Evolutionary conservation across 2,329 filamentous ascomycete species (phyloP).

Genomic region (Sarocladiaceae sp.): DNA sequence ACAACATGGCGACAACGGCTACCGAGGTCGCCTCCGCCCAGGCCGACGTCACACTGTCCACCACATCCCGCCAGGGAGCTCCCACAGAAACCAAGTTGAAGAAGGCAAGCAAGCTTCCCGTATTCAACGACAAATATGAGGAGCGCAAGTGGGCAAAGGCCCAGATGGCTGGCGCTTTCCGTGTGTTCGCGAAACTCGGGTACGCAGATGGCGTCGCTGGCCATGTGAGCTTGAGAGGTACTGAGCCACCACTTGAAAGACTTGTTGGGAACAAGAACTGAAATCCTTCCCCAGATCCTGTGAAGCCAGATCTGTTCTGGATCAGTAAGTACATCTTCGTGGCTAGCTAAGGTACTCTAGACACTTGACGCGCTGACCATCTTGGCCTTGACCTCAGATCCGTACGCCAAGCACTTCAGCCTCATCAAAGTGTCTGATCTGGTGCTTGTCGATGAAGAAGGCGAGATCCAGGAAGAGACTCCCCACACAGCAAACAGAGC

Average conservation of each 20-base stretch:
- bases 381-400: constrained; percentile 31
- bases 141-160: constrained; percentile 18
- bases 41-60: neutral
- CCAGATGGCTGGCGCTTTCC: constrained; percentile 32
- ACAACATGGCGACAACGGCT: neutral
- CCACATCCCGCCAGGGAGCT: neutral
- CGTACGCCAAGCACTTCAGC: constrained; percentile 56
- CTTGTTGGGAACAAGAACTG: neutral
- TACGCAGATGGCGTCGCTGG: constrained; percentile 34
- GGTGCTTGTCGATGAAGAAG: constrained; percentile 51
- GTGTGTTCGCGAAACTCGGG: constrained; percentile 33
- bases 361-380: too few relatives aligned
- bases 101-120: neutral
- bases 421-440: constrained; percentile 56
- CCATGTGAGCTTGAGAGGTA: constrained; percentile 29
- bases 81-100: neutral
- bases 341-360: neutral
- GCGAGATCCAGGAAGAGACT: constrained; percentile 29
- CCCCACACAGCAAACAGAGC: constrained; percentile 48
- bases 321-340: constrained; percentile 15
- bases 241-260: neutral
- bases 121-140: constrained; percentile 6
- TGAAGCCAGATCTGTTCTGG: constrained; percentile 18
- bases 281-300: constrained; percentile 12
- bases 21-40: neutral